Evolutionary conservation across 306 rosid species (phyloP).

Genomic region (Fragaria iinumae): DNA sequence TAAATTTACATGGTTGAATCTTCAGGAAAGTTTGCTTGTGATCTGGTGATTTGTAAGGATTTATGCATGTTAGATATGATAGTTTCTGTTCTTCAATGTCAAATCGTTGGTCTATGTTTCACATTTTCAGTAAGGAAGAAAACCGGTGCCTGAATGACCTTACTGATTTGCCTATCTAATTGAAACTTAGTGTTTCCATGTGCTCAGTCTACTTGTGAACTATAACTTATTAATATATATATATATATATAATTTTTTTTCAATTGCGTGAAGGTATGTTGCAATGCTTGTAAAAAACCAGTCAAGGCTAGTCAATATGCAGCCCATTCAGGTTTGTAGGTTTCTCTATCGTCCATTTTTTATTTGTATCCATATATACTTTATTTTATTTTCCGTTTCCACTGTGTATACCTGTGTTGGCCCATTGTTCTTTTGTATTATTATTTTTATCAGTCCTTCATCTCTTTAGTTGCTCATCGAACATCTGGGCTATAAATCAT

Average conservation of each 20-base stretch:
- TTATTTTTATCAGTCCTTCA: neutral
- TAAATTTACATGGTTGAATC: neutral
- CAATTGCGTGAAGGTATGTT: slow-evolving; percentile 67
- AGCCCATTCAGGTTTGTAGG: slow-evolving; percentile 79
- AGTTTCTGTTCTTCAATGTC: neutral
- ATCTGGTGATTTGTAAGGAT: neutral
- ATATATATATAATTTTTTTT: slow-evolving; percentile 1
- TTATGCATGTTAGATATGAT: neutral
- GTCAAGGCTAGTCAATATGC: slow-evolving; percentile 76
- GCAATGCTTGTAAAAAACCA: slow-evolving; percentile 92
- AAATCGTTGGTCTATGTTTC: neutral
- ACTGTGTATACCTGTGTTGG: neutral
- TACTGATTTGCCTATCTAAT: neutral
- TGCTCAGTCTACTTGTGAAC: slow-evolving; percentile 22
- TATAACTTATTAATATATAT: slow-evolving; percentile 27
- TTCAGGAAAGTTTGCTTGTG: neutral
- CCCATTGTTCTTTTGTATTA: neutral
- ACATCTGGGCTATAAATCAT: neutral
- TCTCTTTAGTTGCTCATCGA: neutral
- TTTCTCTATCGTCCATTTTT: neutral
- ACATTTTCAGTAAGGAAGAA: neutral
- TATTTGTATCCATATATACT: neutral
- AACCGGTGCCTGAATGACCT: neutral
- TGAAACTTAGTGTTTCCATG: slow-evolving; percentile 2
- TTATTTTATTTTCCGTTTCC: neutral